Percentiles rank a stretch among this genome's conserved stretches.
Evolutionary conservation across 1,139 yeast genomes (phyloP).

Genomic region (Zhuliangozyma parablackwelliae): DNA sequence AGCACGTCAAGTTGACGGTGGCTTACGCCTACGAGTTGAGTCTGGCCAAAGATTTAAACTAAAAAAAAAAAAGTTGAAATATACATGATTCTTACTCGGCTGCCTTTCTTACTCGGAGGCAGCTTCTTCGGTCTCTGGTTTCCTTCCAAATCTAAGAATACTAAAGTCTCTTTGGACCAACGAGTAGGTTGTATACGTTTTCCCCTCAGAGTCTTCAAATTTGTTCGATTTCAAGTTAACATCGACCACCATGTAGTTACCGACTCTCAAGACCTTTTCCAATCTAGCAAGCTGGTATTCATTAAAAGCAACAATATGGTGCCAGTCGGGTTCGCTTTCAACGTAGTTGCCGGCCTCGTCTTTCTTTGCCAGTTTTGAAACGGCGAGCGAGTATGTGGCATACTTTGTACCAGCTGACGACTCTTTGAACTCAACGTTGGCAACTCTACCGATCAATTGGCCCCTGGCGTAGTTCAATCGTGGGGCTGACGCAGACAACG

Average conservation of each 20-base stretch:
- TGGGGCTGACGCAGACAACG: constrained; percentile 28
- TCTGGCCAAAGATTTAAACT: constrained; percentile 15
- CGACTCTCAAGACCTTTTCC: constrained; percentile 38
- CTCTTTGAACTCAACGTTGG: constrained; percentile 34
- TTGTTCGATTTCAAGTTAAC: constrained; percentile 36
- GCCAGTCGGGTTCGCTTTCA: constrained; percentile 34
- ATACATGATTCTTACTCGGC: neutral
- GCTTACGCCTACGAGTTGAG: constrained; percentile 71
- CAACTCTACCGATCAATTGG: constrained; percentile 42
- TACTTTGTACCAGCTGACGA: constrained; percentile 35
- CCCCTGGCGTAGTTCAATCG: constrained; percentile 35
- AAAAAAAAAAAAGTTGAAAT: neutral
- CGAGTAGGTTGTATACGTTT: constrained; percentile 15
- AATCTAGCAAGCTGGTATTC: constrained; percentile 32
- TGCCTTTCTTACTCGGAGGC: constrained; percentile 5
- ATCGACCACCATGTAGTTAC: constrained; percentile 41
- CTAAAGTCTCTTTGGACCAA: constrained; percentile 36
- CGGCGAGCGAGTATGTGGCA: constrained; percentile 42
- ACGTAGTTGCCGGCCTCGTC: constrained; percentile 15
- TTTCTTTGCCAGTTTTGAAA: constrained; percentile 33
- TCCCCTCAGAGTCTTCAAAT: constrained; percentile 27
- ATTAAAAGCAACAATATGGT: constrained; percentile 37
- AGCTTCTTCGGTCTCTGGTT: constrained; percentile 14
- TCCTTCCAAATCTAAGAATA: constrained; percentile 37
- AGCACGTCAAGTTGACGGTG: constrained; percentile 71